These are phyloP conservation scores for Diutina mesorugosa DNA, from an alignment of 1,139 yeast genomes.

Conservation along the genomic window DNA sequence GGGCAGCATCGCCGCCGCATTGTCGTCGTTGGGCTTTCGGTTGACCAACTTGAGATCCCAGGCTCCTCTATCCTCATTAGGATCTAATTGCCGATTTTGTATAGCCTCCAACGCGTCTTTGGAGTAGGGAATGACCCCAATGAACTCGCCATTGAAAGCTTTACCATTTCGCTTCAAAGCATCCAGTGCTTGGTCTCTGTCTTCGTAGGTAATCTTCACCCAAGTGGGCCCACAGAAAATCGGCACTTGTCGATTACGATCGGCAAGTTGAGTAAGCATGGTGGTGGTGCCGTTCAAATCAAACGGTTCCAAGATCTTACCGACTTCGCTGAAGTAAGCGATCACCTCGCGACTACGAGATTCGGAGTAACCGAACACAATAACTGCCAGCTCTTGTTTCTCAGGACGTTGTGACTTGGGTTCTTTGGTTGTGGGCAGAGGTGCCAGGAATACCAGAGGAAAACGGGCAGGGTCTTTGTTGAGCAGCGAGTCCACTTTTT, in stretches of 20 bases:
- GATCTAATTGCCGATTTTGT: constrained; percentile 40
- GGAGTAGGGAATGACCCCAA: constrained; percentile 68
- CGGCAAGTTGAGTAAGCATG: neutral
- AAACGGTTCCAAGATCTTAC: constrained; percentile 68
- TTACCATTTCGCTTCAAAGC: constrained; percentile 78
- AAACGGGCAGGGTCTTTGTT: constrained; percentile 29
- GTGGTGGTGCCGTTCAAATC: constrained; percentile 20
- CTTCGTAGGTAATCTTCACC: constrained; percentile 77
- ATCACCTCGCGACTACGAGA: constrained; percentile 54
- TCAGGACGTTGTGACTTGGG: constrained; percentile 11
- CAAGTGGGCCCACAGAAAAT: constrained; percentile 79
- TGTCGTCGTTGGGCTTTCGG: constrained; percentile 9
- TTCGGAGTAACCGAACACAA: constrained; percentile 86
- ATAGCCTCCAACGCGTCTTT: constrained; percentile 50
- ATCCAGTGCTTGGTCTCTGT: constrained; percentile 62
- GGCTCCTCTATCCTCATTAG: constrained; percentile 46
- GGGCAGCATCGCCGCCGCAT: constrained; percentile 3
- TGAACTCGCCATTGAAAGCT: constrained; percentile 53
- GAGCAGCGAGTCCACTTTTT: constrained; percentile 19
- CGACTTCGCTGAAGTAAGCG: constrained; percentile 69
- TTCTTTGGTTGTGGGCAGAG: neutral
- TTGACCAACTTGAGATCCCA: constrained; percentile 10
- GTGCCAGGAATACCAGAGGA: neutral
- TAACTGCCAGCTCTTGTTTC: constrained; percentile 47
- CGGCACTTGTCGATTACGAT: constrained; percentile 22